phyloP scores from a whole-genome alignment of 164 flowering plant species.

The Vitis riparia region DNA sequence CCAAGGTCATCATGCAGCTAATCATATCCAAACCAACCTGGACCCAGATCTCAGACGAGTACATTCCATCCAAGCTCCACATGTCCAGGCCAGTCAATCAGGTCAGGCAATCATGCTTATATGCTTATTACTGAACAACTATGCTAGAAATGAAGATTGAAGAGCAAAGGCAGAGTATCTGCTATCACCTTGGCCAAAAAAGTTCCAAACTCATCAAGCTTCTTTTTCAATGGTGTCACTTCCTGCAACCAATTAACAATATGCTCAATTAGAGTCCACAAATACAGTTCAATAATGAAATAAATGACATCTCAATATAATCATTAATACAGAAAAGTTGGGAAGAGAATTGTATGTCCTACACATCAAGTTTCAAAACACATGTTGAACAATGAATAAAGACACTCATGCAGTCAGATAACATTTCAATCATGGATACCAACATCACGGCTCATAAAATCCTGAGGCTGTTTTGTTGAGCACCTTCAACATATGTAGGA shows the following conservation, averaged over 20 bases:
- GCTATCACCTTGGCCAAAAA: slow-evolving; percentile 91
- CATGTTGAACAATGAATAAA: neutral
- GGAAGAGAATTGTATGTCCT: neutral
- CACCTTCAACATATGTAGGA: no score
- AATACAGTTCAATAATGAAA: neutral
- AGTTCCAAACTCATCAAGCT: slow-evolving; percentile 96
- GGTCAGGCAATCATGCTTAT: neutral
- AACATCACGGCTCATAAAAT: neutral
- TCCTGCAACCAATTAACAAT: slow-evolving; percentile 56
- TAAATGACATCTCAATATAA: neutral
- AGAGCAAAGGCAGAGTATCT: slow-evolving; percentile 1
- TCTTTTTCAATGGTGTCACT: slow-evolving; percentile 89
- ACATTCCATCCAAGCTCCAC: neutral
- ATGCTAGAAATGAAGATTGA: neutral
- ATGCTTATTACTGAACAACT: neutral
- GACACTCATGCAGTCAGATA: slow-evolving; percentile 1
- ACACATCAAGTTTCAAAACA: neutral
- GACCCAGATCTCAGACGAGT: neutral
- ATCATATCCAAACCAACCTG: neutral
- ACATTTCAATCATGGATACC: neutral
- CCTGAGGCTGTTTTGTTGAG: no score
- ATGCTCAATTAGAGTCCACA: slow-evolving; percentile 1
- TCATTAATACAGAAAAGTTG: no score
- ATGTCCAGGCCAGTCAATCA: neutral
- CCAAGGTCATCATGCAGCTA: neutral